phyloP scores from a whole-genome alignment of 371 early-diverging fungal species.

The Mucor indicus region DNA sequence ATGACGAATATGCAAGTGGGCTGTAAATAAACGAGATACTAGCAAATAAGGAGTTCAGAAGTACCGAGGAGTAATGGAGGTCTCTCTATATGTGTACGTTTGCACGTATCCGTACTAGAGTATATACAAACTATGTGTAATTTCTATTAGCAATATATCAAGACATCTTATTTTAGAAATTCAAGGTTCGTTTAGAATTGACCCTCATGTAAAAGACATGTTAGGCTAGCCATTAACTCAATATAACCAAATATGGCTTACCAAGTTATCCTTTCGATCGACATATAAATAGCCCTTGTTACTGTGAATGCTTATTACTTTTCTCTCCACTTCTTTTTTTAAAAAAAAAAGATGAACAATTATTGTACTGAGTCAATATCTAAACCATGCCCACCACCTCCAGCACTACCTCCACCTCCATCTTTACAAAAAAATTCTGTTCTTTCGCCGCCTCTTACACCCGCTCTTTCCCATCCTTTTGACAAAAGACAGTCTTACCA shows the following conservation, averaged over 20 bases:
- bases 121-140: too few relatives aligned
- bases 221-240: conserved; percentile 21
- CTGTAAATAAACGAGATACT: conserved; percentile 16
- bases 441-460: conserved; percentile 45
- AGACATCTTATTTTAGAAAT: too few relatives aligned
- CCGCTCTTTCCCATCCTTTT: conserved; percentile 36
- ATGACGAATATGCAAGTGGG: conserved; percentile 24
- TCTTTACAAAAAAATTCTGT: conserved; percentile 29
- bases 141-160: too few relatives aligned
- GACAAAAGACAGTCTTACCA: conserved; percentile 31
- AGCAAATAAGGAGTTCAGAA: conserved; percentile 12
- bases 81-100: too few relatives aligned
- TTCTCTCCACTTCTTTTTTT: conserved; percentile 3
- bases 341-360: too few relatives aligned
- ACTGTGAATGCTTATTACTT: neutral
- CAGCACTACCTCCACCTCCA: neutral
- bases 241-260: conserved; percentile 44
- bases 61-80: conserved; percentile 1
- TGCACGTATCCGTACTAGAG: too few relatives aligned
- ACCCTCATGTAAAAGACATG: conserved; percentile 30
- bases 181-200: conserved; percentile 39
- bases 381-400: conserved; percentile 18
- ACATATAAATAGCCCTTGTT: conserved; percentile 19
- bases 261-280: conserved; percentile 24
- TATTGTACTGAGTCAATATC: conserved; percentile 18